phyloP scores from a whole-genome alignment of 768 basidiomycete genomes.

The Psilocybe subaeruginosa region DNA sequence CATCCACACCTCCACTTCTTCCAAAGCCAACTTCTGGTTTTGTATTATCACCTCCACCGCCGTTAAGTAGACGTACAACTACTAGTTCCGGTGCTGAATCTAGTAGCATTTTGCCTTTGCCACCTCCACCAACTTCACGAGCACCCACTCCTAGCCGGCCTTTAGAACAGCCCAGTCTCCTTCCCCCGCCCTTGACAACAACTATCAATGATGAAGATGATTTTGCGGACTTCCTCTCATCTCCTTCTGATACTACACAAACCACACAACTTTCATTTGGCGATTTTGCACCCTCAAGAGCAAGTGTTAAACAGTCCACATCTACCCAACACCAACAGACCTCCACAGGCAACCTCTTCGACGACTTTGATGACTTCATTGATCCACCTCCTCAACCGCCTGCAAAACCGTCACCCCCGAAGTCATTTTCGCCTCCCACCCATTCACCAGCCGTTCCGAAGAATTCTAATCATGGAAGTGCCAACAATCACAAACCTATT shows the following conservation, averaged over 20 bases:
- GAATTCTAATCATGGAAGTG: slow-evolving; percentile 1
- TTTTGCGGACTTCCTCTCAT: slow-evolving; percentile 54
- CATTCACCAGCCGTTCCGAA: slow-evolving; percentile 16
- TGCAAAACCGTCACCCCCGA: slow-evolving; percentile 14
- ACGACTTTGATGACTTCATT: slow-evolving; percentile 55
- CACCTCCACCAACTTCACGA: slow-evolving; percentile 30
- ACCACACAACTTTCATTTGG: slow-evolving; percentile 18
- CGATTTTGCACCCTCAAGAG: slow-evolving; percentile 13
- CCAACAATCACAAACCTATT: slow-evolving; percentile 30
- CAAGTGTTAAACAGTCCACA: neutral
- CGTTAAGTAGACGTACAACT: slow-evolving; percentile 8
- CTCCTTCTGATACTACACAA: slow-evolving; percentile 27
- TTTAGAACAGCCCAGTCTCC: neutral
- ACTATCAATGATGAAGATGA: slow-evolving; percentile 47
- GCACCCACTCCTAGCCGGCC: slow-evolving; percentile 23
- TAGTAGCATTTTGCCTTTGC: slow-evolving; percentile 19
- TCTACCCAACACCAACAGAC: neutral
- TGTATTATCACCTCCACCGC: slow-evolving; percentile 19
- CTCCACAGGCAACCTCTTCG: slow-evolving; percentile 25
- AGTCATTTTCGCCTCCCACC: neutral
- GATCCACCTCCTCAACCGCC: slow-evolving; percentile 24
- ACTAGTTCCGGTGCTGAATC: slow-evolving; percentile 4
- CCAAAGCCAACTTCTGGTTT: slow-evolving; percentile 15
- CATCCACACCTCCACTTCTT: slow-evolving; percentile 21
- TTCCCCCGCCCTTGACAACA: slow-evolving; percentile 23